phyloP scores from a whole-genome alignment of 1,284 basidiomycete genomes.

The Naganishia cerealis region DNA sequence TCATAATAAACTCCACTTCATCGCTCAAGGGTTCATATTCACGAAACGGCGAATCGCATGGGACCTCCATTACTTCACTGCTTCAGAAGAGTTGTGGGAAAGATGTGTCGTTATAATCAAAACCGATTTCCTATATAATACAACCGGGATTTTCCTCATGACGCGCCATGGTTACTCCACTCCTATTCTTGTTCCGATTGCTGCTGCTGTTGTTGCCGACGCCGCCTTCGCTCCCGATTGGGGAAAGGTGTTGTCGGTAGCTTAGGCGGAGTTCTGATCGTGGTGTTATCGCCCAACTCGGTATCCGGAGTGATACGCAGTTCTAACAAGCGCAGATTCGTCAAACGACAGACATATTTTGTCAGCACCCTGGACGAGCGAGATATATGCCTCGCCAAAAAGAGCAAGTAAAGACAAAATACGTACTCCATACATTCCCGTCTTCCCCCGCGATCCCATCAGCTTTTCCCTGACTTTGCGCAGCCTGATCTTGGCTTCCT shows the following conservation, averaged over 20 bases:
- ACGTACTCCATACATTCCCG: constrained; percentile 20
- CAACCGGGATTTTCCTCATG: not conserved
- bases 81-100: not conserved
- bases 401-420: not conserved
- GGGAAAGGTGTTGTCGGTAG: constrained; percentile 51
- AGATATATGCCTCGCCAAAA: not conserved
- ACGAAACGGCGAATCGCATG: no score
- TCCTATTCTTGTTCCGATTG: constrained; percentile 9
- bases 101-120: not conserved
- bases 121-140: not conserved
- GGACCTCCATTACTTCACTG: not conserved
- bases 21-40: no score
- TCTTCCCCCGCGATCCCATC: constrained; percentile 13
- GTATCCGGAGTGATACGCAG: constrained; percentile 50
- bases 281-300: constrained; percentile 50
- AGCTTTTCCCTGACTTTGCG: not conserved
- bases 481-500: constrained; percentile 32
- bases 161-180: not conserved
- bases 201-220: constrained; percentile 18
- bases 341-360: not conserved
- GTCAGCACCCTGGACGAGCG: not conserved
- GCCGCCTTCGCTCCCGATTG: constrained; percentile 37
- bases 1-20: no score
- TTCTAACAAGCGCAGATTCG: constrained; percentile 37
- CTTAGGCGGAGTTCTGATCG: constrained; percentile 42